Evolutionary conservation across 1,284 basidiomycete genomes (phyloP).

Genomic region (Apiotrichum gracile): DNA sequence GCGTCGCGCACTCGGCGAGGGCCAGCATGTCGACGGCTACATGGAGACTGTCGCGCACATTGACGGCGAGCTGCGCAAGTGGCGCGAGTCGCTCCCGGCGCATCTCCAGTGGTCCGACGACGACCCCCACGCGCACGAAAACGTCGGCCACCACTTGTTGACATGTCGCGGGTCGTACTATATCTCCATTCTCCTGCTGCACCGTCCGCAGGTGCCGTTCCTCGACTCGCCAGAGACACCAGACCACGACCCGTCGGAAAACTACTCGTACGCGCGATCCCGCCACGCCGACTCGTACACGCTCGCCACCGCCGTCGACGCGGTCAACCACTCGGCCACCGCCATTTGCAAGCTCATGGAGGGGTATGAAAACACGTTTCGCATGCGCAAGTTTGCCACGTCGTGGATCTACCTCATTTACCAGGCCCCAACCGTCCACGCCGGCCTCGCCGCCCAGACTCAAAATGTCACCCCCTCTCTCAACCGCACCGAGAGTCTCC

Average conservation of each 20-base stretch:
- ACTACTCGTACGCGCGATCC: not conserved
- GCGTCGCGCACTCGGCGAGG: constrained; percentile 17
- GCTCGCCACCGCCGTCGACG: constrained; percentile 8
- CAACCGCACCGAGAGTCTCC: constrained; percentile 1
- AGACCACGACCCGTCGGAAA: not conserved
- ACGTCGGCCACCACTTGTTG: constrained; percentile 11
- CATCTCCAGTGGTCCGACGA: constrained; percentile 18
- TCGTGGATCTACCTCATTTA: constrained; percentile 18
- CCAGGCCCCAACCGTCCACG: constrained; percentile 16
- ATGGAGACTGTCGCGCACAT: constrained; percentile 14
- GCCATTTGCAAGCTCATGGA: constrained; percentile 16
- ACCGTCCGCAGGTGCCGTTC: constrained; percentile 17
- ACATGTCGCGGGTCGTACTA: constrained; percentile 17
- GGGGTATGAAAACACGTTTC: constrained; percentile 12
- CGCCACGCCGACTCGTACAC: not conserved
- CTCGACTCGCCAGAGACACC: constrained; percentile 8
- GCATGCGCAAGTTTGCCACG: constrained; percentile 13
- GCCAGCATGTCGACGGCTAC: constrained; percentile 15
- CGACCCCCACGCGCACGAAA: constrained; percentile 6
- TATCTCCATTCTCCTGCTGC: constrained; percentile 13
- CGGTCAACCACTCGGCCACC: constrained; percentile 7
- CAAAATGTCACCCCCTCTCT: not conserved
- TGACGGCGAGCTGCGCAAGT: constrained; percentile 12
- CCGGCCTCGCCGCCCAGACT: constrained; percentile 10
- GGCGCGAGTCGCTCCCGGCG: constrained; percentile 8